Conservation (phyloP, 768 basidiomycete genomes). For the Lepiota brunneoincarnata region DNA sequence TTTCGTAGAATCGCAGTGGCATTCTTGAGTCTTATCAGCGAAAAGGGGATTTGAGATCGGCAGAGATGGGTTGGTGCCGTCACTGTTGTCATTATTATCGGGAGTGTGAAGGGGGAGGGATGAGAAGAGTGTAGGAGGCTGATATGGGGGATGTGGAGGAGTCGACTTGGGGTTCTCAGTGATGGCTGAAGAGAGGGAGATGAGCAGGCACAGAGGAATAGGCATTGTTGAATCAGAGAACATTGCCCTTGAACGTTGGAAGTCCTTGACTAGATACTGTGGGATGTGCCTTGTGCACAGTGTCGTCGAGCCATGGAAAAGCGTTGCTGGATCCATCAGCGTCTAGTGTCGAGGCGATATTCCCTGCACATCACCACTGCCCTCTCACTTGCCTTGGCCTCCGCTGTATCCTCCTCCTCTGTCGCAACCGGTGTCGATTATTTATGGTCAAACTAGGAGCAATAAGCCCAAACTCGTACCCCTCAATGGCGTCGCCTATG, state of each 20-base stretch:
- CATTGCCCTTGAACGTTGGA: constrained; percentile 5
- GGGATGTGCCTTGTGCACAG: neutral
- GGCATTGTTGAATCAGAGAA: constrained; percentile 7
- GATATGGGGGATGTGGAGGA: neutral
- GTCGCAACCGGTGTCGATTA: neutral
- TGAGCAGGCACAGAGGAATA: constrained; percentile 7
- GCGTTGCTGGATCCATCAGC: no score
- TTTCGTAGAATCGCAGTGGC: neutral
- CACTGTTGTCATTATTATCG: neutral
- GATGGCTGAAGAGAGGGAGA: neutral
- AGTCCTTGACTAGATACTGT: neutral
- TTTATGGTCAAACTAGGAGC: constrained; percentile 5
- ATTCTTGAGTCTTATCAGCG: neutral
- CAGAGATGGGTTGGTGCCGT: neutral
- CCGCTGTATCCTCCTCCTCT: neutral
- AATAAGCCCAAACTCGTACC: neutral
- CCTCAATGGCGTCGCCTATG: neutral
- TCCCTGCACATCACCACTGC: no score
- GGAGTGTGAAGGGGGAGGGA: neutral
- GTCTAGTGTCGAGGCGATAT: no score
- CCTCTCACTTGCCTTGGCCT: neutral
- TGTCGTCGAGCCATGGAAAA: no score
- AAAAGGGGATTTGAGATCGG: constrained; percentile 1
- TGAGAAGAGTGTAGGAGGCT: neutral
- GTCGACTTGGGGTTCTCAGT: neutral